Evolutionary conservation across 441 rosid species (phyloP), one percentile per base, ranked within the genome.

Genomic region (Macaranga tanarius): DNA sequence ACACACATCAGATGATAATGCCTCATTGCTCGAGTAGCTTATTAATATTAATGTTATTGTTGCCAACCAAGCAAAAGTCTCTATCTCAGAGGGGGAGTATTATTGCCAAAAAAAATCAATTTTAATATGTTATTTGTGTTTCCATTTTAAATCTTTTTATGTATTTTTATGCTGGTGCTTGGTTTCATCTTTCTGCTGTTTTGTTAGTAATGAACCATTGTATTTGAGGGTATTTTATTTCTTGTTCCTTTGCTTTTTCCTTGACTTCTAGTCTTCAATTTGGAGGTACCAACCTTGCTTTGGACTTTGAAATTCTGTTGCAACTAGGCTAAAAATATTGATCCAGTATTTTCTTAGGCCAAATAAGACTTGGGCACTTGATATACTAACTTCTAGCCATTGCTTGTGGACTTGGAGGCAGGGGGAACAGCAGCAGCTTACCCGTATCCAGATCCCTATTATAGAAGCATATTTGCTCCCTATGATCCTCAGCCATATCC

Each of bases 401-500:
- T 68, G 79, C 72, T 80, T 76, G 34, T 82, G 77, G 69, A 54
- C 57, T 70, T 80, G 85, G 77, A 94, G 99, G 91, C 82, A 58
- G 90, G 90, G 17, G 86, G 86, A 64, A 90, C 81, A 54, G 89
- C 91, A 23, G 86, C 86, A 62, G 75, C 87, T 64, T 94, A 90
- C 79, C 97, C 97, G 4, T 92, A 88, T 80, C 95, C 95, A 55
- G 95, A 92, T 86, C 99, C 97, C 59, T 94, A 92, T 70, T 92
- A 89, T 75, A 86, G 97, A 83, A 94, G 97, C 79, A 86, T 94
- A 76, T 94, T 94, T 84, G 90, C 97, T 78, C 95, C 94, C 48
- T 86, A 82, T 80, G 90, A 90, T 69, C 83, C 85, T 20, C 93
- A 90, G 71, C 79, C 86, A 0, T 94, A 88, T 84, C 90, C 93